These are phyloP conservation scores for Magnusiomyces paraingens DNA, from an alignment of 1,139 yeast genomes.

Conservation along the genomic window DNA sequence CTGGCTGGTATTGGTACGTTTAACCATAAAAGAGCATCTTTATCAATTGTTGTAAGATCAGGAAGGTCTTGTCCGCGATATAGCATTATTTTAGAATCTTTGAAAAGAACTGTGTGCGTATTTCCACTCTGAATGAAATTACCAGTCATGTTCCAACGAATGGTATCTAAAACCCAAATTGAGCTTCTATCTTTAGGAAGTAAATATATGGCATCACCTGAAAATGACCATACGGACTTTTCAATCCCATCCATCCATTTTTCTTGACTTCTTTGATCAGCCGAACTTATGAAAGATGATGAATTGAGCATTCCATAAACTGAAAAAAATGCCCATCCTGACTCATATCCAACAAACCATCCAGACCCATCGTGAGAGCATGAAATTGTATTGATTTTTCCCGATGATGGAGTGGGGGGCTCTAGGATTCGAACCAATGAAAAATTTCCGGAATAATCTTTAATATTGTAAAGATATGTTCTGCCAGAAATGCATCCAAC, in stretches of 20 bases:
- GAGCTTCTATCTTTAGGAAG: conserved; percentile 20
- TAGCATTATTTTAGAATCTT: conserved; percentile 34
- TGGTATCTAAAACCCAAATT: conserved; percentile 27
- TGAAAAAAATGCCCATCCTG: conserved; percentile 36
- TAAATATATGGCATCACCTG: conserved; percentile 28
- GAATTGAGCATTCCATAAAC: conserved; percentile 35
- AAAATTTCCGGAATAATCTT: conserved; percentile 32
- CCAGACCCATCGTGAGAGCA: conserved; percentile 36
- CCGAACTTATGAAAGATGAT: conserved; percentile 27
- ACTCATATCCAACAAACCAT: conserved; percentile 33
- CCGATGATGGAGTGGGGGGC: conserved; percentile 30
- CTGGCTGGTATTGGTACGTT: conserved; percentile 35
- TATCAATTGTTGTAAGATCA: conserved; percentile 34
- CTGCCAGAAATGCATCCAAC: conserved; percentile 32
- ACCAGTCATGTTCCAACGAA: conserved; percentile 31
- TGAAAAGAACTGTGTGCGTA: conserved; percentile 32
- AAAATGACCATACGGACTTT: conserved; percentile 31
- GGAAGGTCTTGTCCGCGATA: conserved; percentile 37
- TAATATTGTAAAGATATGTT: conserved; percentile 30
- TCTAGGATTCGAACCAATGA: conserved; percentile 25
- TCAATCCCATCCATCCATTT: conserved; percentile 31
- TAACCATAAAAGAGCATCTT: conserved; percentile 37
- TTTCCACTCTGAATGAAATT: conserved; percentile 28
- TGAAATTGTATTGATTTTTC: conserved; percentile 25
- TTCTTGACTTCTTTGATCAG: conserved; percentile 24